Conservation (phyloP, 176 grass and related monocot genomes). For the Tillandsia fasciculata region DNA sequence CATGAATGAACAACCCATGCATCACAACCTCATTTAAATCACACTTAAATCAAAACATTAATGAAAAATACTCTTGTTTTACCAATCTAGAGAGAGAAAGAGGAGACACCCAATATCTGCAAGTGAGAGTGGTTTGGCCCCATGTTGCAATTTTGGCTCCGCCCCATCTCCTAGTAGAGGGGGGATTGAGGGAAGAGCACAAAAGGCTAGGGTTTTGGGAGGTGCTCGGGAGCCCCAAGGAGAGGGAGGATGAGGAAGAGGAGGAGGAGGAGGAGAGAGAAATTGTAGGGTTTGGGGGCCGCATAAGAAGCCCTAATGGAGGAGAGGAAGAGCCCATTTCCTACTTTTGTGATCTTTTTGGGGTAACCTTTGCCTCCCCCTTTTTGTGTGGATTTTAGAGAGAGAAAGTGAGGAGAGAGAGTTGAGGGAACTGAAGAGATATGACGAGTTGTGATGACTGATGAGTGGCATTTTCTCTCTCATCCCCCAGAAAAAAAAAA, state of each 20-base stretch:
- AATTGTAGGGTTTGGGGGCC: background rate
- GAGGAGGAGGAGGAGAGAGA: background rate
- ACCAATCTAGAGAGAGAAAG: constrained; percentile 5
- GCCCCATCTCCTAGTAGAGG: constrained; percentile 11
- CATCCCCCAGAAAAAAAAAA: too few relatives aligned
- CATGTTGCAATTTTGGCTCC: constrained; percentile 8
- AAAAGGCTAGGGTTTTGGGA: constrained; percentile 29
- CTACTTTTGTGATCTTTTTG: background rate
- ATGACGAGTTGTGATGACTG: background rate
- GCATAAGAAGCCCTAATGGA: constrained; percentile 13
- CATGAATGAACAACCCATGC: background rate
- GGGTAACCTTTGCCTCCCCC: background rate
- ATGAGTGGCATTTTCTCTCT: too few relatives aligned
- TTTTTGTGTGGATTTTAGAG: background rate
- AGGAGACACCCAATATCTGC: constrained; percentile 17
- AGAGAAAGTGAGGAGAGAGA: background rate
- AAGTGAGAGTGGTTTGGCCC: constrained; percentile 3
- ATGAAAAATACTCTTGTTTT: background rate
- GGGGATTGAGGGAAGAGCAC: constrained; percentile 3
- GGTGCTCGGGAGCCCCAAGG: background rate
- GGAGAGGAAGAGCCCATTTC: constrained; percentile 16
- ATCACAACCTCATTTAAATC: constrained; percentile 16
- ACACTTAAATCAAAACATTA: background rate
- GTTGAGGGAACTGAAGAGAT: background rate
- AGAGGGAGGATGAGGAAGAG: background rate